These are phyloP conservation scores for Clonostachys rhizophaga DNA, from an alignment of 2,329 filamentous ascomycete species.

Conservation along the genomic window DNA sequence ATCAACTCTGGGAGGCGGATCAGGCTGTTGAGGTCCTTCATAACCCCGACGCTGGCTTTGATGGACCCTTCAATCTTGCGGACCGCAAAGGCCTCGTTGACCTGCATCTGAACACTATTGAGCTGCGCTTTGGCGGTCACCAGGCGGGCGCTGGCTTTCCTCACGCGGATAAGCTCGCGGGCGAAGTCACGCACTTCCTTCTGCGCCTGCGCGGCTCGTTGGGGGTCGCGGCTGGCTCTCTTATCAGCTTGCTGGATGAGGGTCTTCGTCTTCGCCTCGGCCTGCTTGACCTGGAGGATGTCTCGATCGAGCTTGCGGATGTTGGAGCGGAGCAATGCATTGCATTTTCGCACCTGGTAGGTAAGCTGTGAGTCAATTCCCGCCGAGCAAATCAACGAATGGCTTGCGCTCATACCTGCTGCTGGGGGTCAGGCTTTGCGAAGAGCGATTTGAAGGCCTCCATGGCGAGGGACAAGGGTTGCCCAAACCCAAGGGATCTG, in stretches of 20 bases:
- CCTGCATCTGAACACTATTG: slow-evolving; percentile 92
- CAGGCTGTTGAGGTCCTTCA: slow-evolving; percentile 92
- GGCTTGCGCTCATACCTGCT: slow-evolving; percentile 60
- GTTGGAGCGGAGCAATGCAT: slow-evolving; percentile 82
- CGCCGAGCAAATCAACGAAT: neutral
- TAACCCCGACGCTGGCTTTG: slow-evolving; percentile 79
- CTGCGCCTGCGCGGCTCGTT: slow-evolving; percentile 72
- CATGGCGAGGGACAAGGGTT: slow-evolving; percentile 46
- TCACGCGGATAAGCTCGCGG: slow-evolving; percentile 76
- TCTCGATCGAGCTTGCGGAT: slow-evolving; percentile 94
- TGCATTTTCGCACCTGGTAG: slow-evolving; percentile 89
- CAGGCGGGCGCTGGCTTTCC: slow-evolving; percentile 70
- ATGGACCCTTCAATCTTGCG: slow-evolving; percentile 95
- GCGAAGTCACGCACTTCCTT: slow-evolving; percentile 86
- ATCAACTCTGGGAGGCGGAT: slow-evolving; percentile 81
- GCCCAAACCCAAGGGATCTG: neutral
- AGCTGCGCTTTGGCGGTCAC: slow-evolving; percentile 89
- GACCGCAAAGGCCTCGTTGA: slow-evolving; percentile 92
- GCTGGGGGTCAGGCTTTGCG: slow-evolving; percentile 87
- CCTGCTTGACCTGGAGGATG: slow-evolving; percentile 70
- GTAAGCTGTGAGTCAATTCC: neutral
- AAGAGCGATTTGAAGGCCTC: slow-evolving; percentile 83
- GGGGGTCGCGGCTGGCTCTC: slow-evolving; percentile 75
- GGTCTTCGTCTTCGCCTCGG: slow-evolving; percentile 80
- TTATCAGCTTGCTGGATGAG: slow-evolving; percentile 80